Conservation (phyloP, 2,329 filamentous ascomycete species). For the Coniochaeta sp. region DNA sequence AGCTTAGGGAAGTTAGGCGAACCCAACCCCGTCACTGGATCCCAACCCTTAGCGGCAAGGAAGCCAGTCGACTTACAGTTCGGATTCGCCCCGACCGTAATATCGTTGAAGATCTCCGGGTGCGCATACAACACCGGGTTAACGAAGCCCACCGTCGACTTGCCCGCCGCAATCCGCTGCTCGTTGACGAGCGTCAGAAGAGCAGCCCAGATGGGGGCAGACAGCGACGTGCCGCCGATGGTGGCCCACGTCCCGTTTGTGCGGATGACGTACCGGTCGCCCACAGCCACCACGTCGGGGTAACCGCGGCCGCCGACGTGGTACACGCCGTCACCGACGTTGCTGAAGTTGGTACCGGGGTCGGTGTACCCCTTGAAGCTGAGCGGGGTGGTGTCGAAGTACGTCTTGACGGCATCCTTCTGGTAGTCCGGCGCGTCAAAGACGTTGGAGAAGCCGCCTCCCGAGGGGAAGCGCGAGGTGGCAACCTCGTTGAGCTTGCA, state of each 20-base stretch:
- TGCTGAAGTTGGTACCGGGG: conserved; percentile 27
- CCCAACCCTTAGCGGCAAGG: conserved; percentile 31
- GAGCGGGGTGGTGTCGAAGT: conserved; percentile 16
- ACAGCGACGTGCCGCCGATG: conserved; percentile 43
- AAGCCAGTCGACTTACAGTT: conserved; percentile 33
- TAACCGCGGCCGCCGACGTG: conserved; percentile 34
- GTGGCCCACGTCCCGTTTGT: conserved; percentile 24
- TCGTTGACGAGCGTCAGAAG: conserved; percentile 45
- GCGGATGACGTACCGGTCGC: conserved; percentile 25
- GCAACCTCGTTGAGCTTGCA: conserved; percentile 14
- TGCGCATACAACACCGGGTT: conserved; percentile 35
- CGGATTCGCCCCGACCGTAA: conserved; percentile 29
- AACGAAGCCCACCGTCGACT: conserved; percentile 42
- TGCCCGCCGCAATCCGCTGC: conserved; percentile 35
- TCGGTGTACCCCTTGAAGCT: conserved; percentile 23
- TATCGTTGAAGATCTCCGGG: conserved; percentile 19
- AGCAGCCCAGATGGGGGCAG: conserved; percentile 37
- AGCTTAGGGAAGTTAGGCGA: conserved; percentile 25
- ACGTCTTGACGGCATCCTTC: conserved; percentile 14
- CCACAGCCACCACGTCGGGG: conserved; percentile 40
- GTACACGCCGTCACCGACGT: conserved; percentile 27
- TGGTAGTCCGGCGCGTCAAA: conserved; percentile 23
- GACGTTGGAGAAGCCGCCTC: conserved; percentile 26
- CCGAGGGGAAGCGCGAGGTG: conserved; percentile 17
- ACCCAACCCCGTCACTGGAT: conserved; percentile 29